Conservation (phyloP, 1,284 basidiomycete genomes). For the Malassezia dermatis region DNA sequence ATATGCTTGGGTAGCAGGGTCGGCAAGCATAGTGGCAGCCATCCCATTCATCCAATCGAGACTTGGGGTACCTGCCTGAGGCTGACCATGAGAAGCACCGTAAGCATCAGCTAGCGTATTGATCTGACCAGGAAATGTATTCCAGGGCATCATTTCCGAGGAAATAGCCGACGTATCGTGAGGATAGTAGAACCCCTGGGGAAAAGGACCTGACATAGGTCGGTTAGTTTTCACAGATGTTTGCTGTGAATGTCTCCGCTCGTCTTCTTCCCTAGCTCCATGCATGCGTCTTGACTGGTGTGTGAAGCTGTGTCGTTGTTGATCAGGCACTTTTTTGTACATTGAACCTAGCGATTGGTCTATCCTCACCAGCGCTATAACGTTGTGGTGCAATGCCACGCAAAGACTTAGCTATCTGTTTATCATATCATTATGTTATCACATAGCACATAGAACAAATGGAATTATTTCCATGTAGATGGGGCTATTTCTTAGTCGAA, state of each 20-base stretch:
- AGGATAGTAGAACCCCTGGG: background rate
- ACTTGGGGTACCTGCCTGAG: background rate
- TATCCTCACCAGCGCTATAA: background rate
- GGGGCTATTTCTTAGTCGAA: background rate
- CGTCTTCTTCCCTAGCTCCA: no score
- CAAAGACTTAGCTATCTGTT: background rate
- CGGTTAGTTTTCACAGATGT: background rate
- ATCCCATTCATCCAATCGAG: conserved; percentile 12
- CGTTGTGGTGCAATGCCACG: background rate
- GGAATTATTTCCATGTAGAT: background rate
- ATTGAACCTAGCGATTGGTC: background rate
- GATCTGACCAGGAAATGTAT: background rate
- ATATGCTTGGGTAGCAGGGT: background rate
- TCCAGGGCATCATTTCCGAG: conserved; percentile 8
- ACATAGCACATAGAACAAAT: background rate
- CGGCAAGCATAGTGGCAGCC: conserved; percentile 1
- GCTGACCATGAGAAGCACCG: conserved; percentile 16
- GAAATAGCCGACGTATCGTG: background rate
- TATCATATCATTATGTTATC: background rate
- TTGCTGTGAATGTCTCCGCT: background rate
- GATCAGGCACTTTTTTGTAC: background rate
- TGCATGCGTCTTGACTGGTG: background rate
- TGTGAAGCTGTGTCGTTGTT: background rate
- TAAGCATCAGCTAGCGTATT: conserved; percentile 11
- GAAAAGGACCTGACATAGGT: background rate